Evolutionary conservation across 2,329 filamentous ascomycete species (phyloP).

Genomic region (Cercospora nicotianae): DNA sequence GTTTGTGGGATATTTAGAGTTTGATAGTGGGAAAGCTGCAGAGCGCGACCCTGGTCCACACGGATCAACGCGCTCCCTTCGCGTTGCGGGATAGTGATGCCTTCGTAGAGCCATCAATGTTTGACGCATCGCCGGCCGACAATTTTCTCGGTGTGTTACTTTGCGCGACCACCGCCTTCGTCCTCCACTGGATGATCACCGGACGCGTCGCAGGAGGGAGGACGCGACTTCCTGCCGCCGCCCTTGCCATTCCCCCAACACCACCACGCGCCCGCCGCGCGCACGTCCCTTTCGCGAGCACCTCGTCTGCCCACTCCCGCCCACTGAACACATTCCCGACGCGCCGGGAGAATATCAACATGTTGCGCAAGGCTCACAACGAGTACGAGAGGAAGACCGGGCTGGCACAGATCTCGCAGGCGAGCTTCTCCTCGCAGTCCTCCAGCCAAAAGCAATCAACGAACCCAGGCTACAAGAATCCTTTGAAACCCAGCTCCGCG

Average conservation of each 20-base stretch:
- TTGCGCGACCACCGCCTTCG: slow-evolving; percentile 20
- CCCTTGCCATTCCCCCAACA: slow-evolving; percentile 21
- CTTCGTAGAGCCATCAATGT: slow-evolving; percentile 15
- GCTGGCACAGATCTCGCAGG: slow-evolving; percentile 46
- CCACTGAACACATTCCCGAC: slow-evolving; percentile 7
- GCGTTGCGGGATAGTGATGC: not conserved
- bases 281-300: slow-evolving; percentile 13
- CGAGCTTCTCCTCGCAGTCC: slow-evolving; percentile 60
- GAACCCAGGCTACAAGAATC: slow-evolving; percentile 37
- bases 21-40: not conserved
- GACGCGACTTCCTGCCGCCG: slow-evolving; percentile 30
- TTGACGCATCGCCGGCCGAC: slow-evolving; percentile 2
- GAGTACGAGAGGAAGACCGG: slow-evolving; percentile 41
- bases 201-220: slow-evolving; percentile 30
- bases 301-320: slow-evolving; percentile 6
- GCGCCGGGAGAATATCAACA: slow-evolving; percentile 28
- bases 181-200: slow-evolving; percentile 36
- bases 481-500: slow-evolving; percentile 35
- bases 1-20: not conserved
- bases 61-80: slow-evolving; percentile 8
- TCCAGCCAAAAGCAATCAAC: slow-evolving; percentile 50
- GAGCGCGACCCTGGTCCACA: not conserved
- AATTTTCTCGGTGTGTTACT: slow-evolving; percentile 11
- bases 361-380: slow-evolving; percentile 47
- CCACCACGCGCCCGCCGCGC: slow-evolving; percentile 18